Evolutionary conservation across 192 early-diverging fungal species (phyloP), one percentile per base, ranked within the genome.

Genomic region (Coemansia erecta): DNA sequence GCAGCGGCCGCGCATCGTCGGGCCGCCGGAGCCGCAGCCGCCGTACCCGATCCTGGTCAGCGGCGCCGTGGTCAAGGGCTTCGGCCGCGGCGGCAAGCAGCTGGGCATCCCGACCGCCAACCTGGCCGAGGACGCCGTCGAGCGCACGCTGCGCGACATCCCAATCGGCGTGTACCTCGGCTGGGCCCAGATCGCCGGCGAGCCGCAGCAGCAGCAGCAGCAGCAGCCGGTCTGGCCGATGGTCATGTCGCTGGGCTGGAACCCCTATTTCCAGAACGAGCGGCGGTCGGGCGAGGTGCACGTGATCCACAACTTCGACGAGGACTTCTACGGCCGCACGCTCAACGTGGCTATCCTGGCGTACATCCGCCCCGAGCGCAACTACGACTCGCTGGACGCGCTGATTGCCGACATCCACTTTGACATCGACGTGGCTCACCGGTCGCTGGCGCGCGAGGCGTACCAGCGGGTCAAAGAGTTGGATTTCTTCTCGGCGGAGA

Each of bases 161-260:
- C 84, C 88, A 0, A 89, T 90, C 14, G 97, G 97, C 55, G 92
- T 99, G 51, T 95, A 98, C 81, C 93, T 89, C 61, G 97, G 97
- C 6, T 99, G 93, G 93, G 93, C 92, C 18, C 78, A 84, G 24
- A 85, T 98, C 18, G 86, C 66, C 28, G 49, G 52, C 52, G 72
- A 68, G 42, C 53, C 1, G 26, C n/a, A n/a, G n/a, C n/a, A n/a
- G n/a, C n/a, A n/a, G n/a, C n/a, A n/a, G n/a, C n/a, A n/a, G n/a
- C n/a, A n/a, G n/a, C n/a, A n/a, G n/a, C n/a, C 15, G 0, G 87
- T 98, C 8, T 85, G 85, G 45, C 92, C 92, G n/a, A 98, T 99
- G 96, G 96, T 98, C 15, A 96, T 98, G 94, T 92, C 90, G 56
- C 85, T 94, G 44, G 97, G 97, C 15, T 99, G 97, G 97, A 99